These are phyloP conservation scores for Boletellus ananiceps DNA, from an alignment of 768 basidiomycete species.

Conservation along the genomic window DNA sequence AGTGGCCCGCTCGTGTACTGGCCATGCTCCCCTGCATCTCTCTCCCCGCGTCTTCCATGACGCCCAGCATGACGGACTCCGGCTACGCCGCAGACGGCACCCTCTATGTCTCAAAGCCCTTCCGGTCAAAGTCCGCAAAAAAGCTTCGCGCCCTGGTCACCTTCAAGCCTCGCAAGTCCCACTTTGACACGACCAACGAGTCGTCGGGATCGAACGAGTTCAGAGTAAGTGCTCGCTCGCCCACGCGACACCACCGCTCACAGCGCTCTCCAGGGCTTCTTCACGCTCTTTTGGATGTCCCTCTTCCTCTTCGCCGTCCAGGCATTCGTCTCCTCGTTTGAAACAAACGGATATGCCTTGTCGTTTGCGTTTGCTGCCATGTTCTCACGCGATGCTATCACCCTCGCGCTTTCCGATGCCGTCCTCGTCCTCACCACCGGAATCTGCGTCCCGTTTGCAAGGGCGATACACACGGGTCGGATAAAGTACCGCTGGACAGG, in stretches of 20 bases:
- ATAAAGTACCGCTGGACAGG: conserved; percentile 79
- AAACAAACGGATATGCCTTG: conserved; percentile 73
- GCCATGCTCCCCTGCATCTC: conserved; percentile 7
- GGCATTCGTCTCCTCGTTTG: conserved; percentile 73
- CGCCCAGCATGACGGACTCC: conserved; percentile 14
- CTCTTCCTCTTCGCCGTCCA: conserved; percentile 78
- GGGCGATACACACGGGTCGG: conserved; percentile 71
- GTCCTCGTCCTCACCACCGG: conserved; percentile 73
- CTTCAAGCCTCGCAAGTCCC: conserved; percentile 81
- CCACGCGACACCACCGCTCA: conserved; percentile 1
- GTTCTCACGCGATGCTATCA: conserved; percentile 82
- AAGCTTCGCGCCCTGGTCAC: conserved; percentile 79
- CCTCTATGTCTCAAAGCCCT: conserved; percentile 70
- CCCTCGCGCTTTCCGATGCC: conserved; percentile 79
- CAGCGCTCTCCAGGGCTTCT: conserved; percentile 66
- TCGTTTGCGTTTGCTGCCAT: conserved; percentile 78
- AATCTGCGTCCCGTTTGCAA: conserved; percentile 80
- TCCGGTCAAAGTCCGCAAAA: conserved; percentile 67
- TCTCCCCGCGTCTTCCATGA: neutral
- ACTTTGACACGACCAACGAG: conserved; percentile 80
- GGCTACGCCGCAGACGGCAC: conserved; percentile 56
- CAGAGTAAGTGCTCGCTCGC: conserved; percentile 43
- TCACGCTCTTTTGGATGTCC: conserved; percentile 89
- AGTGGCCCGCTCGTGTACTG: neutral
- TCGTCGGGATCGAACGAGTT: conserved; percentile 77